A percentile compares a stretch with the other conserved stretches of the same genome.
These are phyloP conservation scores for Heritiera fomes DNA, from an alignment of 345 rosid genomes.

Conservation along the genomic window DNA sequence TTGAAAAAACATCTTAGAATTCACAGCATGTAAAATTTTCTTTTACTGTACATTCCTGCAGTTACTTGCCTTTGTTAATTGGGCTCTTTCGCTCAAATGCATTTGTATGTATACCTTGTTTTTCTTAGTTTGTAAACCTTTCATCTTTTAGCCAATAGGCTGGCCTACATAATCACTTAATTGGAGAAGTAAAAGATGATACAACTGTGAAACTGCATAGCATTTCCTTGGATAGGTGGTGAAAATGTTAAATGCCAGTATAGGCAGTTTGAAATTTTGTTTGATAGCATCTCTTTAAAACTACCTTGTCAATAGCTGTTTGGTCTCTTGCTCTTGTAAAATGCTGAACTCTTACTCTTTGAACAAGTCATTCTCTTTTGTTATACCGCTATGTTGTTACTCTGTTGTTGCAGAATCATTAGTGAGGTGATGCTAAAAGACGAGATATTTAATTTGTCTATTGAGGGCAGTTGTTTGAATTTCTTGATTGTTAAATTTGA, in stretches of 20 bases:
- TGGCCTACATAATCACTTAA: background rate
- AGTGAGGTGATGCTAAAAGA: background rate
- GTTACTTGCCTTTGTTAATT: background rate
- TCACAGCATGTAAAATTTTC: background rate
- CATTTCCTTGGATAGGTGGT: background rate
- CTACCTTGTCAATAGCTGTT: too few relatives aligned
- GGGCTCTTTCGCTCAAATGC: background rate
- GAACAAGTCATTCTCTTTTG: background rate
- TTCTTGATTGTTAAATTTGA: slow-evolving; percentile 15
- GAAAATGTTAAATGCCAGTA: background rate
- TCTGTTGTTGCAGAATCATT: background rate
- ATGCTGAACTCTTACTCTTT: too few relatives aligned
- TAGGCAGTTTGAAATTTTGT: background rate
- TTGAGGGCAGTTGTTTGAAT: background rate
- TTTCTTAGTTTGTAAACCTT: background rate
- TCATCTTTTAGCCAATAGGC: background rate
- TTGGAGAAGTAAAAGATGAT: too few relatives aligned
- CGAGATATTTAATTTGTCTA: background rate
- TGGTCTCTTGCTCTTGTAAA: too few relatives aligned
- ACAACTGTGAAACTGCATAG: background rate
- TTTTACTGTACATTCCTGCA: background rate
- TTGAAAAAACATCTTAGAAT: background rate
- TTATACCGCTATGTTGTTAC: background rate
- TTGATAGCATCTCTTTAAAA: background rate
- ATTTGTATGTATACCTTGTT: background rate